Evolutionary conservation across 352 stramenopile species (phyloP), one percentile per base, ranked within the genome.

Genomic region (Globisporangium irregulare): DNA sequence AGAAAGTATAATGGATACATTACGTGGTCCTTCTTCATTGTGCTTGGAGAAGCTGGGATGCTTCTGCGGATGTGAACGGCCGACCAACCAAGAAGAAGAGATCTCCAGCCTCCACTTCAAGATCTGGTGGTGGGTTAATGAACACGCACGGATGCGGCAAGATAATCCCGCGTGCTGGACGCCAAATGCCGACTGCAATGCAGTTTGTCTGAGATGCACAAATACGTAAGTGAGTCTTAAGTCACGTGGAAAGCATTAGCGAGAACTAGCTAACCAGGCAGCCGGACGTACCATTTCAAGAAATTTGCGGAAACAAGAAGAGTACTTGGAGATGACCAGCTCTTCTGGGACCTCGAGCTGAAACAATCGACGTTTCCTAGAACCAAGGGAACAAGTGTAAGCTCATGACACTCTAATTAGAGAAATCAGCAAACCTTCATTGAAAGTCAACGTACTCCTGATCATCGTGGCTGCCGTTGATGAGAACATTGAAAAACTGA

Each of bases 61-160:
- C 77, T 0, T 76, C 73, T 0, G 66, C 56, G 27, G 84, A 80
- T 1, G 79, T 86, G 53, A 91, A 82, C 0, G 86, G 82, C n/a
- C 78, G 79, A 9, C 86, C 86, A 12, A 93, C 84, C 3, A 92
- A 62, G 68, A 90, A 93, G 59, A 93, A 82, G 32, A 84, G 74
- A 57, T 92, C 86, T 8, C 78, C 77, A 8, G 67, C 62, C 64
- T 90, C 78, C 38, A 92, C 74, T 60, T 88, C 72, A 1, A 90
- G 73, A 0, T 91, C 84, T 3, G 68, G 73, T 7, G 78, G 75
- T 36, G 86, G 84, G 41, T 84, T 90, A 27, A 79, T 71, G 61
- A 91, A 86, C 18, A 93, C 86, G 29, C 84, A 93, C 2, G 86
- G 81, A 65, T 92, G 81, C 7, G 83, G 83, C 14, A 88, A 68